Evolutionary conservation across 1,139 yeast genomes (phyloP), one percentile per base, ranked within the genome.

Genomic region (Pichia sp.): DNA sequence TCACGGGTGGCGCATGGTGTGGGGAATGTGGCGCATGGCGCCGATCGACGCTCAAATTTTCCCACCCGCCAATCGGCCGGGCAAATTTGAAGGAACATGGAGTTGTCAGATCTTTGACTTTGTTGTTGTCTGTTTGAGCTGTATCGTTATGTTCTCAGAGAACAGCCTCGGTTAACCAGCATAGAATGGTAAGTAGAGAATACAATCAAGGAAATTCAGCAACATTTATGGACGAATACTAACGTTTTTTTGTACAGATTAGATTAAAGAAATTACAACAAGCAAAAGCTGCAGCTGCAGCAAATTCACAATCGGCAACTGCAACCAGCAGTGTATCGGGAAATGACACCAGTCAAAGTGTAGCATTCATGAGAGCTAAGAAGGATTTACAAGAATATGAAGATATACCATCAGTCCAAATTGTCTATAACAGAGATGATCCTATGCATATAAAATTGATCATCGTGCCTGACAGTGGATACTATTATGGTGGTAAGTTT

Each of bases 391-490:
- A 59, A 30, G 66, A 62, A 39, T 62, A 62, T 44, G 60, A 57
- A 20, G 58, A 56, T 8, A 58, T 58, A 9, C 58, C 58, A 17
- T 39, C 44, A 4, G 51, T 58, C 10, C 15, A 20, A 6, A 38
- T 58, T 8, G 18, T 24, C 2, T 54, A 54, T 42, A 41, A 46
- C 11, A 22, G 44, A 8, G 37, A 49, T n/a, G 56, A 59, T 36
- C 67, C 67, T 17, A 79, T 84, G 77, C 71, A 77, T 52, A 82
- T 91, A 57, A 70, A 73, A 40, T 73, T 93, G 18, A 60, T 62
- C 12, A 76, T 91, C 19, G 65, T 60, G 31, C 98, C 99, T 1
- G 85, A 80, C 54, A 90, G 85, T 59, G 98, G 98, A 14, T 79
- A 76, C 63, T 93, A 91, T 65, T 67, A 69, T 44, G 75, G 76